phyloP scores from a whole-genome alignment of 2,329 filamentous ascomycete genomes.

The Beauveria bassiana region DNA sequence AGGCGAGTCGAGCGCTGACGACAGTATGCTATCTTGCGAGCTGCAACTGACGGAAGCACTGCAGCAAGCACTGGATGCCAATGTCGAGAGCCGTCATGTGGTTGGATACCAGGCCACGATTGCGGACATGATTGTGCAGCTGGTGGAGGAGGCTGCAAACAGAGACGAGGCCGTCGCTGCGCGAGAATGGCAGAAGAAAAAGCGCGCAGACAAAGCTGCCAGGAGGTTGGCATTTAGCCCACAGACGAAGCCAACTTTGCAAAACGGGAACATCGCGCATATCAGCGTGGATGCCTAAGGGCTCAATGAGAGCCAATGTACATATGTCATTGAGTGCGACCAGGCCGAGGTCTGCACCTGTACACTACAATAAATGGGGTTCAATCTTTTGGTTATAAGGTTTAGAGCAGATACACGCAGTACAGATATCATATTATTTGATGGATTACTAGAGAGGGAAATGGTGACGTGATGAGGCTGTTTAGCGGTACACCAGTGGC shows the following conservation, averaged over 20 bases:
- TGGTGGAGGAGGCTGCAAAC: slow-evolving; percentile 5
- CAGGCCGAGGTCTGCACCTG: background rate
- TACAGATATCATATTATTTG: background rate
- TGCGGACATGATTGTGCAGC: slow-evolving; percentile 16
- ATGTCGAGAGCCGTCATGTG: slow-evolving; percentile 17
- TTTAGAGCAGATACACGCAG: background rate
- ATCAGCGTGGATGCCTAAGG: background rate
- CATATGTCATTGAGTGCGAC: background rate
- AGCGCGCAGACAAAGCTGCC: background rate
- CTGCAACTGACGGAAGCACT: slow-evolving; percentile 14
- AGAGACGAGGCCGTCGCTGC: background rate
- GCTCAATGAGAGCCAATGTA: background rate
- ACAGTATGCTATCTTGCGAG: background rate
- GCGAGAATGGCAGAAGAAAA: slow-evolving; percentile 1
- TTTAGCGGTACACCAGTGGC: background rate
- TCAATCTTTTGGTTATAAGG: background rate
- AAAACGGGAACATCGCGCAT: background rate
- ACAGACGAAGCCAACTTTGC: background rate
- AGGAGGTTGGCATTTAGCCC: background rate
- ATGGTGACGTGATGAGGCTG: background rate
- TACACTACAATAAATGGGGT: background rate
- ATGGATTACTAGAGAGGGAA: background rate
- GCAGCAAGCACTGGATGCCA: slow-evolving; percentile 20
- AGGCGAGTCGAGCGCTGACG: background rate
- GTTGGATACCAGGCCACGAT: slow-evolving; percentile 14